Conservation (phyloP, 78 protist species). For the Isochrysis galbana region DNA sequence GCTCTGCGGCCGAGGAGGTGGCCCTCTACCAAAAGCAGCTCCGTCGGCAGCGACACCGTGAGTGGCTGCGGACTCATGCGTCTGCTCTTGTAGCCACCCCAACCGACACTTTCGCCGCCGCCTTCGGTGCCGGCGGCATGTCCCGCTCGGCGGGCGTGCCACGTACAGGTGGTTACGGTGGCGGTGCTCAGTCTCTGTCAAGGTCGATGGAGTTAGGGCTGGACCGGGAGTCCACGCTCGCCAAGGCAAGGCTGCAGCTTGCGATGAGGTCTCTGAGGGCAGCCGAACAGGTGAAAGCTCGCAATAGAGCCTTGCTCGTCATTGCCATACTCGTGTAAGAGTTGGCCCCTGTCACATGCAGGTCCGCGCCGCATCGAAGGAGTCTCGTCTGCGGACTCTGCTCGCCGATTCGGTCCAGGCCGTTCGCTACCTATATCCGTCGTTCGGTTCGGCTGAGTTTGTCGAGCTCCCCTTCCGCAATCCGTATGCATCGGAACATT, state of each 20-base stretch:
- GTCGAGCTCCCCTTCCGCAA: conserved; percentile 23
- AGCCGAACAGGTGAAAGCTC: no score
- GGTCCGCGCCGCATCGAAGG: background rate
- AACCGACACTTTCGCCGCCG: no score
- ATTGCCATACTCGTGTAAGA: no score
- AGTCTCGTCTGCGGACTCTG: background rate
- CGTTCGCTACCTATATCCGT: background rate
- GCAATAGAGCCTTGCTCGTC: no score
- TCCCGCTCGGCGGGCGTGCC: background rate
- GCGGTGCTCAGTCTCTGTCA: background rate
- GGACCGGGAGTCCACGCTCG: background rate
- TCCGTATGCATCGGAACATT: background rate
- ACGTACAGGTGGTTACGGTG: background rate
- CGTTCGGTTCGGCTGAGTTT: background rate
- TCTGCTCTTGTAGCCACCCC: background rate
- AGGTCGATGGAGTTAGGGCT: background rate
- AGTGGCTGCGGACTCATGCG: background rate
- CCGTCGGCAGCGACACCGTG: background rate
- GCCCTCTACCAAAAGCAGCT: background rate
- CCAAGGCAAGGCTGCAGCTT: background rate
- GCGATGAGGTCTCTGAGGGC: background rate
- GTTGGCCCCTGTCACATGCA: no score
- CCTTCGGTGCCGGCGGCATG: background rate
- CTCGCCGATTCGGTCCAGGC: background rate
- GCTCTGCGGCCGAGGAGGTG: background rate